Evolutionary conservation across 2,329 filamentous ascomycete genomes (phyloP).

Genomic region (Paecilomyces dactylethromorphus): DNA sequence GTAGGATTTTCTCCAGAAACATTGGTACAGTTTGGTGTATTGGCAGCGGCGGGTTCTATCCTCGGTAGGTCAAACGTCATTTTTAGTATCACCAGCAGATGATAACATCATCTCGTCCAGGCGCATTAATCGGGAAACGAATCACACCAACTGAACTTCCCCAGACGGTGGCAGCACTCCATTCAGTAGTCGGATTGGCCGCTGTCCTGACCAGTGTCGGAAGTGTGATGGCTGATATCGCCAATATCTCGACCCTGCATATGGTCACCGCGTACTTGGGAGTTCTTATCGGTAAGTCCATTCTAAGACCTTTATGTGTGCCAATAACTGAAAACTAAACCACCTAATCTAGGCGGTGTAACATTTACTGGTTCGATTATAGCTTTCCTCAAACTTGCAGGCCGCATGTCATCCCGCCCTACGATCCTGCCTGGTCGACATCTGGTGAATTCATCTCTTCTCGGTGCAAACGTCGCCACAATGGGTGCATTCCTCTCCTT

Average conservation of each 20-base stretch:
- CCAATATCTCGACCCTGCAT: constrained; percentile 68
- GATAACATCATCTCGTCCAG: constrained; percentile 22
- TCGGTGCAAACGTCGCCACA: constrained; percentile 71
- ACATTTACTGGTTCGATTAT: constrained; percentile 90
- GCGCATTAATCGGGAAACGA: constrained; percentile 71
- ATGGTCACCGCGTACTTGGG: constrained; percentile 81
- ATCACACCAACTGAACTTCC: constrained; percentile 85
- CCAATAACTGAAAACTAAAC: not conserved
- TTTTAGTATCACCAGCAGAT: not conserved
- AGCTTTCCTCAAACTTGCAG: constrained; percentile 80
- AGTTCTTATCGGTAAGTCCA: constrained; percentile 62
- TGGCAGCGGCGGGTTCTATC: constrained; percentile 66
- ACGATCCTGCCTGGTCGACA: constrained; percentile 68
- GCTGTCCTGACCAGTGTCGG: constrained; percentile 85
- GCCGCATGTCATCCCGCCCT: constrained; percentile 73
- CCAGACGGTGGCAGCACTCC: constrained; percentile 81
- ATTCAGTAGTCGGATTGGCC: constrained; percentile 83
- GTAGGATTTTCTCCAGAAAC: constrained; percentile 75
- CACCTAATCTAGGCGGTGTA: constrained; percentile 53
- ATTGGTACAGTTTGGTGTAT: constrained; percentile 68
- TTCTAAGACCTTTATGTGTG: not conserved
- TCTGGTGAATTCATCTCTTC: constrained; percentile 64
- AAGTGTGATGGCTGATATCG: constrained; percentile 69
- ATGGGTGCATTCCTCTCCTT: constrained; percentile 79
- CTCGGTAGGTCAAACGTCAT: constrained; percentile 37